Conservation (phyloP, 345 rosid species). For the Mercurialis annua region DNA sequence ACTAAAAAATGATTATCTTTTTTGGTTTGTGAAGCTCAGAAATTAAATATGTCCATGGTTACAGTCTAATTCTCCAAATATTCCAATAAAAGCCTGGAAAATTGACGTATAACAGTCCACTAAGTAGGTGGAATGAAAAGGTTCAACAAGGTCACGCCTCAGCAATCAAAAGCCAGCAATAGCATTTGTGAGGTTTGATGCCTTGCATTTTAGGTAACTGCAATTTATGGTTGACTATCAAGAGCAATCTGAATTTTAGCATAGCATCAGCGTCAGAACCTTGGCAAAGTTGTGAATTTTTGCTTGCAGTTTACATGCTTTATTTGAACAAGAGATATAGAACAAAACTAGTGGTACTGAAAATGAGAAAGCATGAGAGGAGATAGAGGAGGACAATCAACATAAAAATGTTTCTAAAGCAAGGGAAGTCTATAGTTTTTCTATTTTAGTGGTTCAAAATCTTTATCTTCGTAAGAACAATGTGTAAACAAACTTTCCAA, state of each 20-base stretch:
- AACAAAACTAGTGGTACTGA: not conserved
- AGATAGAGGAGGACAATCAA: not conserved
- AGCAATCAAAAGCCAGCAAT: not conserved
- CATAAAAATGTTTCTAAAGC: not conserved
- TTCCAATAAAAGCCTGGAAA: too few relatives aligned
- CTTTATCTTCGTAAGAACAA: slow-evolving; percentile 11
- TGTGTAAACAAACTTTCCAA: slow-evolving; percentile 1
- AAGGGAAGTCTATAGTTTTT: not conserved
- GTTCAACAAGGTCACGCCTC: not conserved
- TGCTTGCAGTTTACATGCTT: not conserved
- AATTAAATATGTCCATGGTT: not conserved
- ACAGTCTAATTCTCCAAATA: too few relatives aligned
- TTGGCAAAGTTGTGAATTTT: not conserved
- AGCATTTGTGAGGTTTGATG: not conserved
- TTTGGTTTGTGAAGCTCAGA: not conserved
- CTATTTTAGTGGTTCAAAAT: not conserved
- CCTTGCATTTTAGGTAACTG: not conserved
- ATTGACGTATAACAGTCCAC: too few relatives aligned
- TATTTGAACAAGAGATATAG: not conserved
- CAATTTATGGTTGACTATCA: not conserved
- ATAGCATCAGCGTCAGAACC: not conserved
- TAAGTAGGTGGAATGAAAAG: too few relatives aligned
- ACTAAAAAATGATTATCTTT: not conserved
- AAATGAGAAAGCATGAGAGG: not conserved
- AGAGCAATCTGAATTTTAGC: not conserved